Base-by-base conservation (phyloP, 2,329 filamentous ascomycete species). In the Blastomyces gilchristii region DNA sequence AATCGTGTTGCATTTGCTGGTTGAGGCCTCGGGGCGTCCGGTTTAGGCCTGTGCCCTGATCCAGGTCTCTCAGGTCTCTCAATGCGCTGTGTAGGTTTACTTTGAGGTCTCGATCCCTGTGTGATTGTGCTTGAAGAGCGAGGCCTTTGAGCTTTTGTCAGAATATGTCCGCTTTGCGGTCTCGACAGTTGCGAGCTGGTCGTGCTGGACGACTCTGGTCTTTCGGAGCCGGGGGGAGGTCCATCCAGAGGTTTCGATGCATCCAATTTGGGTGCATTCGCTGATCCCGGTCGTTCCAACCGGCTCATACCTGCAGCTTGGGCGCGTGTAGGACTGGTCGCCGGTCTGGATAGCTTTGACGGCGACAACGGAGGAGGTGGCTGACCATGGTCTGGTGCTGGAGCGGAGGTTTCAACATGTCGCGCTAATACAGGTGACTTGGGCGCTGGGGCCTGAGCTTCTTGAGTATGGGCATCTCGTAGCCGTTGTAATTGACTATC, bases 1-100 rank as follows among this genome's bases (percentile, higher is more conserved):
- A 73, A 70, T 25, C 74, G 74, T 7, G 71, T 67, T 2, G 50
- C 43, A n/a, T 43, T 60, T 56, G 53, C 61, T 28, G 67, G 61
- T 12, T 66, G 65, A 43, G 67, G 62, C 8, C 66, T 64, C n/a
- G 69, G 41, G 25, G 66, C 54, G 62, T 70, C 70, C 12, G 66
- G 58, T n/a, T 65, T 66, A 7, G 67, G 14, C 2, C 8, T 31
- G 41, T 34, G 34, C 25, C 22, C 57, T 8, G 57, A 49, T 16
- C 57, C 57, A 34, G 25, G 22, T 62, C 60, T 63, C 60, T 39
- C 56, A 28, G 45, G 57, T 14, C 62, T 53, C 28, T 53, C 62
- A 34, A 22, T 9, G 39, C 61, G 56, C 22, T 53, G 47, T 3
- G 56, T 45, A 28, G 49, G 22, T 39, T 53, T 59, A 31, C 28